phyloP scores from a whole-genome alignment of 371 early-diverging fungal genomes.

The Mortierella polycephala region DNA sequence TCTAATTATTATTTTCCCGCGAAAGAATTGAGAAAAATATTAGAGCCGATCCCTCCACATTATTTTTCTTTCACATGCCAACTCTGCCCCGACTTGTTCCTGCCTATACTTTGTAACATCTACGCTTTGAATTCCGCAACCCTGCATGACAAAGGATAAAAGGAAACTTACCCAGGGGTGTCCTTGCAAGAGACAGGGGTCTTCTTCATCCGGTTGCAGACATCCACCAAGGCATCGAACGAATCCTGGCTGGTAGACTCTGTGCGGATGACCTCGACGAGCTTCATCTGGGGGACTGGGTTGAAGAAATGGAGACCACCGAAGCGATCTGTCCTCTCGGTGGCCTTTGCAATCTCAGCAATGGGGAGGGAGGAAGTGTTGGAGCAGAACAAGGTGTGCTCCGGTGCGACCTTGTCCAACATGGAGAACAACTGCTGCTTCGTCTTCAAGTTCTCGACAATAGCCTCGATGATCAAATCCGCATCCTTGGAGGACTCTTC shows the following conservation, averaged over 20 bases:
- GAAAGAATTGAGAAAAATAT: constrained; percentile 6
- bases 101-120: neutral
- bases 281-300: constrained; percentile 97
- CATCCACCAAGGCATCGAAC: constrained; percentile 69
- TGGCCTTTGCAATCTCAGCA: constrained; percentile 78
- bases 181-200: constrained; percentile 95
- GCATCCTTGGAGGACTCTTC: constrained; percentile 63
- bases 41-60: constrained; percentile 26
- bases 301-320: constrained; percentile 97
- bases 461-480: constrained; percentile 93
- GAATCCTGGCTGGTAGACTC: constrained; percentile 69
- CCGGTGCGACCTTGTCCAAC: constrained; percentile 80
- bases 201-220: constrained; percentile 83
- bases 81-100: neutral
- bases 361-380: constrained; percentile 95
- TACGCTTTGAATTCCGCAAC: neutral
- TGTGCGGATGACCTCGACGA: constrained; percentile 93
- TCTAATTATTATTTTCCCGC: constrained; percentile 53
- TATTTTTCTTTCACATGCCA: neutral
- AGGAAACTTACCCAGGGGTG: constrained; percentile 86
- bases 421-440: constrained; percentile 84
- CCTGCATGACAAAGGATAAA: neutral
- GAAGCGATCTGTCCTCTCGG: constrained; percentile 70
- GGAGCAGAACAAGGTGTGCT: constrained; percentile 82
- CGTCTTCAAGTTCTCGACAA: constrained; percentile 91